These are phyloP conservation scores for Coemansia furcata DNA, from an alignment of 192 early-diverging fungal genomes.

Conservation along the genomic window DNA sequence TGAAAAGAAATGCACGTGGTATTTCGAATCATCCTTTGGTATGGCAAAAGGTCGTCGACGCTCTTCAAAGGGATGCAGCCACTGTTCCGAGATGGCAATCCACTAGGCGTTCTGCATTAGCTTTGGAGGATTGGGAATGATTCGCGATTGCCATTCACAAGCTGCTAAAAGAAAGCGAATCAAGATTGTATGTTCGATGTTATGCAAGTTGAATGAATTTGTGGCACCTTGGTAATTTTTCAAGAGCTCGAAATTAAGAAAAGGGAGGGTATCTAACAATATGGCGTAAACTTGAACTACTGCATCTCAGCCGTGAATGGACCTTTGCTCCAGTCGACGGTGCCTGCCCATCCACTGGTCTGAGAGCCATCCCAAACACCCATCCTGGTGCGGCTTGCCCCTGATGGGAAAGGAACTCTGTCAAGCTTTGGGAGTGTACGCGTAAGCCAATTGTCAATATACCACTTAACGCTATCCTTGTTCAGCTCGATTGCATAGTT, in stretches of 20 bases:
- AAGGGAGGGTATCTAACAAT: conserved; percentile 11
- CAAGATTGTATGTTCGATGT: too few relatives aligned
- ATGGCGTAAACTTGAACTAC: conserved; percentile 30
- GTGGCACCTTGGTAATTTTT: neutral
- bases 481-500: conserved; percentile 60
- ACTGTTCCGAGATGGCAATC: neutral
- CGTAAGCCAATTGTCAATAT: conserved; percentile 46
- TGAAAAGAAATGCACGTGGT: neutral
- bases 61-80: neutral
- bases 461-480: conserved; percentile 58
- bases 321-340: conserved; percentile 30
- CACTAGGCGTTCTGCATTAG: neutral
- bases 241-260: neutral
- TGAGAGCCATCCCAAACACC: conserved; percentile 51
- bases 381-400: conserved; percentile 29
- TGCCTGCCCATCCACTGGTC: conserved; percentile 42
- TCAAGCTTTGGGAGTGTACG: conserved; percentile 36
- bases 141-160: neutral
- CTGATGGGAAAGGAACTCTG: conserved; percentile 14
- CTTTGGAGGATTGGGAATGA: neutral
- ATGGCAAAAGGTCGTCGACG: neutral
- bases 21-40: neutral
- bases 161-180: too few relatives aligned
- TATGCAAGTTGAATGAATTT: too few relatives aligned
- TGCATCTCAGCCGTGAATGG: conserved; percentile 34